phyloP scores from a whole-genome alignment of 345 rosid species.

The Kandelia obovata region DNA sequence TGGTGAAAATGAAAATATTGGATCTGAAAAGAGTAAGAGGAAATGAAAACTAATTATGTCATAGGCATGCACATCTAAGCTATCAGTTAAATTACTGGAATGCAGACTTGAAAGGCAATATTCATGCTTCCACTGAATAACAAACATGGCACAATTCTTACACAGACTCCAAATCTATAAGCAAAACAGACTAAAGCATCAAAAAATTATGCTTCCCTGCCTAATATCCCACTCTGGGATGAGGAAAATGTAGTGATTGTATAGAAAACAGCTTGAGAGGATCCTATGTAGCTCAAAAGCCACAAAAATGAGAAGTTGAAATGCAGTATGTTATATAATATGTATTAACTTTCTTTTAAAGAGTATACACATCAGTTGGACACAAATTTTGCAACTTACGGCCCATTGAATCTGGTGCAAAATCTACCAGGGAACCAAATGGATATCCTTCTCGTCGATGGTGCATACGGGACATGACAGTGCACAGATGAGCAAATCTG shows the following conservation, averaged over 20 bases:
- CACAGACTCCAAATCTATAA: too few species aligned
- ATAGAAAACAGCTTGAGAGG: neutral
- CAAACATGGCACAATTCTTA: neutral
- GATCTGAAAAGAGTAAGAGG: slow-evolving; percentile 47
- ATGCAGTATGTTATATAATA: neutral
- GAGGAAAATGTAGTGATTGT: too few species aligned
- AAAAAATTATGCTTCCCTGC: neutral
- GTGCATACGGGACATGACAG: slow-evolving; percentile 97
- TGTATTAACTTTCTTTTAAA: neutral
- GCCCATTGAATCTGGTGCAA: slow-evolving; percentile 86
- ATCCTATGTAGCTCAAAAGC: neutral
- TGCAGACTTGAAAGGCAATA: neutral
- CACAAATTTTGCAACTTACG: slow-evolving; percentile 51
- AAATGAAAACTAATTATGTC: neutral
- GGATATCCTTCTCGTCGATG: slow-evolving; percentile 96
- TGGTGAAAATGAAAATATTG: slow-evolving; percentile 92
- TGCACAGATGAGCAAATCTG: slow-evolving; percentile 95
- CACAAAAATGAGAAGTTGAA: neutral
- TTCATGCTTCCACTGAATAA: neutral
- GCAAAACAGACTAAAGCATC: slow-evolving; percentile 3
- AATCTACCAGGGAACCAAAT: slow-evolving; percentile 92
- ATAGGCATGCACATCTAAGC: neutral
- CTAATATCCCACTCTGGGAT: too few species aligned
- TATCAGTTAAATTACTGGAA: neutral
- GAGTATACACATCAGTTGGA: neutral